A percentile compares a stretch with the other conserved stretches of the same genome.
Evolutionary conservation across 1,284 basidiomycete species (phyloP).

Genomic region (Tilletia caries): DNA sequence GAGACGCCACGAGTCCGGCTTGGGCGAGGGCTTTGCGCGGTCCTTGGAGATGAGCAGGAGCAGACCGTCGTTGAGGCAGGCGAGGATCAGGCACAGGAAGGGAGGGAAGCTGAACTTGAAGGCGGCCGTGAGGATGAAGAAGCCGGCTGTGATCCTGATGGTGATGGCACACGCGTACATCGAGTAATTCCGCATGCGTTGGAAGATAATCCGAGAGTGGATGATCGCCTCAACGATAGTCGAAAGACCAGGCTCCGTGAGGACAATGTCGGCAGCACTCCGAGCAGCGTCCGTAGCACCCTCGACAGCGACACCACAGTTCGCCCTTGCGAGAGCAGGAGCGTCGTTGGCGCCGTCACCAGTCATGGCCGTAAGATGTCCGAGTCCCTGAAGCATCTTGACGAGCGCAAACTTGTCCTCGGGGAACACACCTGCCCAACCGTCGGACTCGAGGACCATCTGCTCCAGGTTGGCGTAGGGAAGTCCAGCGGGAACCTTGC

Average conservation of each 20-base stretch:
- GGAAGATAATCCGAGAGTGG: slow-evolving; percentile 92
- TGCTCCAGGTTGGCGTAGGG: slow-evolving; percentile 76
- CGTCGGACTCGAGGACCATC: slow-evolving; percentile 82
- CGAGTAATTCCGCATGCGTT: slow-evolving; percentile 93
- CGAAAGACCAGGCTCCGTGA: slow-evolving; percentile 90
- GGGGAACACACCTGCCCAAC: slow-evolving; percentile 93
- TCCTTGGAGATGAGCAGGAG: slow-evolving; percentile 97
- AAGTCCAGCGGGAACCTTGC: slow-evolving; percentile 69
- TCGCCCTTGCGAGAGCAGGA: slow-evolving; percentile 73
- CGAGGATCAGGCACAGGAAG: slow-evolving; percentile 98
- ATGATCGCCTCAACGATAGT: slow-evolving; percentile 95
- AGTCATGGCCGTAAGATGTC: slow-evolving; percentile 61
- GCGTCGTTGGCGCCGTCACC: slow-evolving; percentile 97
- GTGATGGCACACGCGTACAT: slow-evolving; percentile 82
- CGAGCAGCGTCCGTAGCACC: slow-evolving; percentile 90
- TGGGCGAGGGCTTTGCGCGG: slow-evolving; percentile 86
- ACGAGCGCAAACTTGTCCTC: slow-evolving; percentile 92
- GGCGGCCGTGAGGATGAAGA: slow-evolving; percentile 88
- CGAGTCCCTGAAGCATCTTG: slow-evolving; percentile 85
- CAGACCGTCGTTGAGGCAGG: slow-evolving; percentile 92
- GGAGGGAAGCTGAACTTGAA: slow-evolving; percentile 98
- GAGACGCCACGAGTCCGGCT: slow-evolving; percentile 86
- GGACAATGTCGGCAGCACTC: slow-evolving; percentile 90
- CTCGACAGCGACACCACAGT: slow-evolving; percentile 95
- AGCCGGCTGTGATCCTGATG: slow-evolving; percentile 97